Base-by-base conservation (phyloP, 805 yeast species). In the Ogataea haglerorum region DNA sequence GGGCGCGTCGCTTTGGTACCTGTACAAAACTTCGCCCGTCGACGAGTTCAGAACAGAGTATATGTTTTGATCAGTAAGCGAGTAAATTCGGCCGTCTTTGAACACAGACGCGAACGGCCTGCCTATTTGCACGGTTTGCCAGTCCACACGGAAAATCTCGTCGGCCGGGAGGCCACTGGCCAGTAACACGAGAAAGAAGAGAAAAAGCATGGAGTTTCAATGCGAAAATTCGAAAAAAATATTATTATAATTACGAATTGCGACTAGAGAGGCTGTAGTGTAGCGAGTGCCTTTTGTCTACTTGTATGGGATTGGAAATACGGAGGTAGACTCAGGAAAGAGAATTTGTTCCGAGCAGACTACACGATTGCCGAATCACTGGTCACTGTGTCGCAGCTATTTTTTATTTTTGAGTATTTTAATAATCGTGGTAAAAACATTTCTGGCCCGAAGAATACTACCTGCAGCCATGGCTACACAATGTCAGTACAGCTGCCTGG, bases 101-200 rank as follows among this genome's bases (percentile, higher is more conserved):
- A 48, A 30, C 17, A 53, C 22, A 7, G 56, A 36, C 2, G 27
- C 17, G 5, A 40, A 32, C 50, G 72, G 62, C 6, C 54, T 49
- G 1, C 82, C 82, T 21, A 74, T 57, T 36, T 68, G 70, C 22
- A 63, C 64, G 7, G 68, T 56, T 33, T 76, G 71, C 82, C 82
- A 79, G 49, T 80, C 86, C 24, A 64, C 64, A 13, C 59, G 58
- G 53, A 72, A 76, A 0, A 81, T 79, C 45, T 78, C 81, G 38
- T 78, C 82, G 18, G 68, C 60, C 6, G 53, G 45, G 13, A 53
- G 43, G 42, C 27, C 51, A 46, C 17, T 34, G 26, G 18, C 32
- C 46, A 10, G 27, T 8, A 41, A 19, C 22, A 50, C 21, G 31
- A 45, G 30, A 27, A 32, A 38, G 19, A 43, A 38, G 24, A 32